phyloP scores from a whole-genome alignment of 2,329 filamentous ascomycete species.

The Zalaria sp. region DNA sequence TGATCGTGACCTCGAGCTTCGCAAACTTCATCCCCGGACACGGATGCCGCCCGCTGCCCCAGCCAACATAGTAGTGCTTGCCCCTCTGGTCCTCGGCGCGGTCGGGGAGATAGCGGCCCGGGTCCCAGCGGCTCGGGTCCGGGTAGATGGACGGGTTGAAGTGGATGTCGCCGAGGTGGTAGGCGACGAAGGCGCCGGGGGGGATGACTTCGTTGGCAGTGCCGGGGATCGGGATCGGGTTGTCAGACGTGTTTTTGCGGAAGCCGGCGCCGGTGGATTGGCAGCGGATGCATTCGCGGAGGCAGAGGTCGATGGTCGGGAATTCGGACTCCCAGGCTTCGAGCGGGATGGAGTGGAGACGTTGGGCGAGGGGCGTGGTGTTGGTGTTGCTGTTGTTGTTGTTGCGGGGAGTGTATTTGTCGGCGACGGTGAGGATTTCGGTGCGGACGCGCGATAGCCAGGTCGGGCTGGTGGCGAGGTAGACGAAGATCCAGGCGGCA shows the following conservation, averaged over 20 bases:
- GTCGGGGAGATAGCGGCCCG: constrained; percentile 31
- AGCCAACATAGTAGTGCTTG: constrained; percentile 11
- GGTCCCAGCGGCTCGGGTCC: constrained; percentile 37
- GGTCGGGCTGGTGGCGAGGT: constrained; percentile 32
- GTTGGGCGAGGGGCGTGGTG: constrained; percentile 19
- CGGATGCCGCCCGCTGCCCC: constrained; percentile 25
- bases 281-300: constrained; percentile 41
- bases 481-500: constrained; percentile 37
- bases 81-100: constrained; percentile 34
- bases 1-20: constrained; percentile 38
- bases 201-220: constrained; percentile 36
- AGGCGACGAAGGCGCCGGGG: constrained; percentile 30
- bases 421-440: constrained; percentile 33
- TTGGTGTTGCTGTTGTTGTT: constrained; percentile 15
- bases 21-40: constrained; percentile 33
- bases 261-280: constrained; percentile 34
- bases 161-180: constrained; percentile 34
- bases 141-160: constrained; percentile 34
- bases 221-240: constrained; percentile 29
- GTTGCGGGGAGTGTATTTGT: constrained; percentile 26
- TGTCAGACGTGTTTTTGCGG: constrained; percentile 35
- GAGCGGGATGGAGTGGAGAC: constrained; percentile 30
- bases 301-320: constrained; percentile 35
- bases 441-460: constrained; percentile 31
- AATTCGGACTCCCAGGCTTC: constrained; percentile 44